A percentile compares a stretch with the other conserved stretches of the same genome.
Conservation (phyloP, 192 early-diverging fungal genomes). For the Pilobolus umbonatus region DNA sequence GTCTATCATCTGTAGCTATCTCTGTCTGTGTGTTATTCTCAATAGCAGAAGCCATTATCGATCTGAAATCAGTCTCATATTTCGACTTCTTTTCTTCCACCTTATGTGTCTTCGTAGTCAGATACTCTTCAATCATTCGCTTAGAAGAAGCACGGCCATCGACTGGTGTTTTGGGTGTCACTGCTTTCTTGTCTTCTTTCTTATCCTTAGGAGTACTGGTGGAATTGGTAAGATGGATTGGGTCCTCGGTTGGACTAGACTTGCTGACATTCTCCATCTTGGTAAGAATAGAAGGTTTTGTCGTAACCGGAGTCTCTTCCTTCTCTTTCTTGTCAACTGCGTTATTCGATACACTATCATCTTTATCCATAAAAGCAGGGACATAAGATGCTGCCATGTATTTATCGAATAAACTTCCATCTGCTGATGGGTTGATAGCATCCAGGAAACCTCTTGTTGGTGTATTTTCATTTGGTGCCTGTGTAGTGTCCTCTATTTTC, state of each 20-base stretch:
- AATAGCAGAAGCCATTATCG: constrained; percentile 18
- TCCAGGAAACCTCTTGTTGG: neutral
- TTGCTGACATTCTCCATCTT: too few species aligned
- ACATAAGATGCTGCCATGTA: neutral
- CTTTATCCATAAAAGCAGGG: neutral
- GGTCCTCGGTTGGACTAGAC: too few species aligned
- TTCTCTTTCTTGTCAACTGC: neutral
- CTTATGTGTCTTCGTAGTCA: neutral
- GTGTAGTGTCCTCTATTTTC: neutral
- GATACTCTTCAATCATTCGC: constrained; percentile 14
- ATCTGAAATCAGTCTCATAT: constrained; percentile 18
- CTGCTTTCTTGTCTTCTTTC: neutral
- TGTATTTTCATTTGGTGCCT: neutral
- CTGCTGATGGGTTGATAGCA: neutral
- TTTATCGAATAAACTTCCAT: neutral
- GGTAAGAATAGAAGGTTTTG: too few species aligned
- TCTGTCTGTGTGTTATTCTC: constrained; percentile 18
- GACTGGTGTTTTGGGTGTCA: neutral
- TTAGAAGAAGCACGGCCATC: constrained; percentile 15
- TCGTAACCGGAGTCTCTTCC: neutral
- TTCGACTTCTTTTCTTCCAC: neutral
- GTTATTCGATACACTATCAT: neutral
- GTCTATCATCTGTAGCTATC: constrained; percentile 21
- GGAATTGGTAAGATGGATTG: neutral
- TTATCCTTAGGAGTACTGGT: neutral